These are phyloP conservation scores for Aspergillus oerlinghausenensis DNA, from an alignment of 2,329 filamentous ascomycete species.

Conservation along the genomic window DNA sequence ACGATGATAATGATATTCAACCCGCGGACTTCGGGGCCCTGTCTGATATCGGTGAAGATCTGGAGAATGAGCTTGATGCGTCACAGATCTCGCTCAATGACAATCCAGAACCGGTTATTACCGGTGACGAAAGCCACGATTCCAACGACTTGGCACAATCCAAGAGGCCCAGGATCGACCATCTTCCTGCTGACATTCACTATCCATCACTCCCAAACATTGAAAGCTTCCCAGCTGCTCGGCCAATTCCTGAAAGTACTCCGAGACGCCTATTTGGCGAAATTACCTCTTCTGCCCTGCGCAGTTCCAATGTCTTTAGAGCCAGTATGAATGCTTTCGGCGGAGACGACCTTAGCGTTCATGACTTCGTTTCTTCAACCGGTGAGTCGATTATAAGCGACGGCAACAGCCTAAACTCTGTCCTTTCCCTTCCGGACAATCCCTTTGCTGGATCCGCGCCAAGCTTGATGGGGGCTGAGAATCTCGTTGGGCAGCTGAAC, in stretches of 20 bases:
- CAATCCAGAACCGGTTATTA: constrained; percentile 29
- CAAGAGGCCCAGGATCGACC: constrained; percentile 33
- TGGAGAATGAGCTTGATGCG: constrained; percentile 45
- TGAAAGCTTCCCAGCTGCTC: constrained; percentile 30
- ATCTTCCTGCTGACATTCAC: constrained; percentile 27
- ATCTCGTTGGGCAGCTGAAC: constrained; percentile 44
- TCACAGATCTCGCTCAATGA: constrained; percentile 63
- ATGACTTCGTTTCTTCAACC: constrained; percentile 37
- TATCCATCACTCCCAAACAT: constrained; percentile 43
- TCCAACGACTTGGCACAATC: constrained; percentile 31
- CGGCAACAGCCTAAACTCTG: constrained; percentile 33
- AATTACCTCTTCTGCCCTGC: constrained; percentile 52
- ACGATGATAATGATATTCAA: constrained; percentile 59
- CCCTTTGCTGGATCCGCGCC: constrained; percentile 36
- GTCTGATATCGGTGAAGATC: constrained; percentile 35
- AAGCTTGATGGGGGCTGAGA: constrained; percentile 46
- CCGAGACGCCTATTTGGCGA: constrained; percentile 57
- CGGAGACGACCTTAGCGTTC: constrained; percentile 32
- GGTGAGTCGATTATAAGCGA: constrained; percentile 38
- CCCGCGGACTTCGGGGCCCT: constrained; percentile 39
- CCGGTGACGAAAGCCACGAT: constrained; percentile 30
- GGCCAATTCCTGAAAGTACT: constrained; percentile 21
- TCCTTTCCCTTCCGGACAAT: constrained; percentile 34
- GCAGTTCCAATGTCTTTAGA: constrained; percentile 48
- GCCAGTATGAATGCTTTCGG: constrained; percentile 25